Conservation (phyloP, 2,329 filamentous ascomycete species). For the Xylariaceae sp. region DNA sequence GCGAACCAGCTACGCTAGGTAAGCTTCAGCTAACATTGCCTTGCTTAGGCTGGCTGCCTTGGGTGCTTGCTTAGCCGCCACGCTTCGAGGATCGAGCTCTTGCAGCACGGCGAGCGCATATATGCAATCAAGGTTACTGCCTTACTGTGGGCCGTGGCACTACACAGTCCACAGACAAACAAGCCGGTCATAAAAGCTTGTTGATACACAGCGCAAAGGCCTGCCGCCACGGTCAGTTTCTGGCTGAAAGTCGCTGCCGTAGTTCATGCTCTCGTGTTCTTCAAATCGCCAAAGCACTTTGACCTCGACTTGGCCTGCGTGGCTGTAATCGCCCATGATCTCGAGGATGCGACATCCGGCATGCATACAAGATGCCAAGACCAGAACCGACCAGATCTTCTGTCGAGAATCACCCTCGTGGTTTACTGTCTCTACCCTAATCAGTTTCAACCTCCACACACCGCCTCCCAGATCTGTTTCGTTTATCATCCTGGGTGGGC, state of each 20-base stretch:
- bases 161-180: slow-evolving; percentile 57
- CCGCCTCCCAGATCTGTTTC: slow-evolving; percentile 68
- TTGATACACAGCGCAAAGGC: slow-evolving; percentile 53
- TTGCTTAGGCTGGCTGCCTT: no score
- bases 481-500: slow-evolving; percentile 48
- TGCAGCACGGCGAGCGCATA: no score
- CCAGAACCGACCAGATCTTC: slow-evolving; percentile 29
- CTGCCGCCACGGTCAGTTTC: slow-evolving; percentile 23
- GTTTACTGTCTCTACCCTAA: slow-evolving; percentile 33
- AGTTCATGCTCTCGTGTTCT: slow-evolving; percentile 92
- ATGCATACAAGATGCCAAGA: slow-evolving; percentile 94
- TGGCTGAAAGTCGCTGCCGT: slow-evolving; percentile 68
- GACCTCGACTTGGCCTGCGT: slow-evolving; percentile 58
- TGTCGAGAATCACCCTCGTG: slow-evolving; percentile 14
- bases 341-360: slow-evolving; percentile 67
- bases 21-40: no score
- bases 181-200: slow-evolving; percentile 71
- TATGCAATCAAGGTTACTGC: no score
- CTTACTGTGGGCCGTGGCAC: no score
- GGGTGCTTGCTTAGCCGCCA: no score
- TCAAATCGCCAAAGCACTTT: slow-evolving; percentile 66
- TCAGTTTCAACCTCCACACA: slow-evolving; percentile 77
- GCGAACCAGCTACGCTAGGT: no score
- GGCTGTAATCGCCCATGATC: slow-evolving; percentile 33
- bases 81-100: no score